These are phyloP conservation scores for Collariella sp. DNA, from an alignment of 495 filamentous ascomycete species.

Conservation along the genomic window DNA sequence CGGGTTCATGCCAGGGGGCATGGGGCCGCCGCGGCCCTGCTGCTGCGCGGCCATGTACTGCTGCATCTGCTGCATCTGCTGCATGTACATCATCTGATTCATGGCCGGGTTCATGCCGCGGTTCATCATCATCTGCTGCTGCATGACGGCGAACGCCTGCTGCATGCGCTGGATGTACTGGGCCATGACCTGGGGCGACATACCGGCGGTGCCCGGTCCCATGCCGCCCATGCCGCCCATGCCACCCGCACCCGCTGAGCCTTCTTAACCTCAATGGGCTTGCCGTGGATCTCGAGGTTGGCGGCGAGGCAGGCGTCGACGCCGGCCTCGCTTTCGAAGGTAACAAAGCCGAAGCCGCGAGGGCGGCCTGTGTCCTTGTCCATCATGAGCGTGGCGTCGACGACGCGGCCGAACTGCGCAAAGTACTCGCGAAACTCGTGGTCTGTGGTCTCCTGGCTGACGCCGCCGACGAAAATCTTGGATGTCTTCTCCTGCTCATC, in stretches of 20 bases:
- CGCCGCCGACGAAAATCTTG: slow-evolving; percentile 97
- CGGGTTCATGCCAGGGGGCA: slow-evolving; percentile 58
- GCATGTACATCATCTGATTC: slow-evolving; percentile 55
- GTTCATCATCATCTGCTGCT: slow-evolving; percentile 66
- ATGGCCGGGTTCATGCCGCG: slow-evolving; percentile 57
- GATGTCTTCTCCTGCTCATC: slow-evolving; percentile 96
- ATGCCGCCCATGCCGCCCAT: slow-evolving; percentile 32
- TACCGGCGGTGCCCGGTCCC: slow-evolving; percentile 45
- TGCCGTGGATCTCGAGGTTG: slow-evolving; percentile 82
- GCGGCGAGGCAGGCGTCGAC: slow-evolving; percentile 79
- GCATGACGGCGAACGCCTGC: slow-evolving; percentile 90
- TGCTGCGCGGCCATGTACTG: slow-evolving; percentile 37
- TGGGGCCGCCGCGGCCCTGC: slow-evolving; percentile 31
- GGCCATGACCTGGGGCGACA: slow-evolving; percentile 95
- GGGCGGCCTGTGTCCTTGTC: slow-evolving; percentile 97
- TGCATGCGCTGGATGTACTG: slow-evolving; percentile 98
- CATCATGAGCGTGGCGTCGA: slow-evolving; percentile 98
- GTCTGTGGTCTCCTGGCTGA: slow-evolving; percentile 93
- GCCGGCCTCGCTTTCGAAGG: slow-evolving; percentile 91
- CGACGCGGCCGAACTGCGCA: slow-evolving; percentile 87
- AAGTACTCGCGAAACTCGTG: slow-evolving; percentile 95
- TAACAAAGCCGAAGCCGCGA: slow-evolving; percentile 97
- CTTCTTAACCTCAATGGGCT: slow-evolving; percentile 96
- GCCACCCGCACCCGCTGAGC: slow-evolving; percentile 56
- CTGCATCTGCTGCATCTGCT: slow-evolving; percentile 81